Evolutionary conservation across 495 filamentous ascomycete species (phyloP).

Genomic region (Tuber umbilicatum): DNA sequence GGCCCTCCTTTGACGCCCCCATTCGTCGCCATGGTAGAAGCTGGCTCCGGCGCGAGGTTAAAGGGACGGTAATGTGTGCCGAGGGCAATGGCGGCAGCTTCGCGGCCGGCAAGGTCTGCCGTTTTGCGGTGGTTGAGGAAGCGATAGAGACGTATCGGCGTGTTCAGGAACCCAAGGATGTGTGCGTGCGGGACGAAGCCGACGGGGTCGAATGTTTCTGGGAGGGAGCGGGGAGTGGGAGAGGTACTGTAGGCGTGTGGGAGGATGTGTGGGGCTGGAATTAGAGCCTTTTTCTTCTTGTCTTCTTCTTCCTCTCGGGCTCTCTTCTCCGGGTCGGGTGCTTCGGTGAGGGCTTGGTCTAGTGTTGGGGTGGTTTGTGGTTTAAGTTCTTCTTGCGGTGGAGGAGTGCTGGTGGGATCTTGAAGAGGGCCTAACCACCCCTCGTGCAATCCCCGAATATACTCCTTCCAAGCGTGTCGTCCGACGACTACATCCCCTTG

Average conservation of each 20-base stretch:
- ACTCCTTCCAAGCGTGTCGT: conserved; percentile 95
- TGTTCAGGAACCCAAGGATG: conserved; percentile 88
- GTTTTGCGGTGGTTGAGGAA: conserved; percentile 80
- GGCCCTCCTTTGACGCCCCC: conserved; percentile 36
- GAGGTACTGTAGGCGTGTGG: conserved; percentile 61
- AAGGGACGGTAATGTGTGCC: conserved; percentile 51
- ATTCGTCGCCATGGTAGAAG: conserved; percentile 30
- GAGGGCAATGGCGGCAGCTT: conserved; percentile 77
- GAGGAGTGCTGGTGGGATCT: conserved; percentile 1
- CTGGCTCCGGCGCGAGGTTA: conserved; percentile 28
- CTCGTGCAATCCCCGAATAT: conserved; percentile 85
- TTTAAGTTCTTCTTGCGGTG: background rate
- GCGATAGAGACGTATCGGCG: conserved; percentile 74
- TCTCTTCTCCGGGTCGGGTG: conserved; percentile 20
- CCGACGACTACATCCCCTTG: conserved; percentile 79
- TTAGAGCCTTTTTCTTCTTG: conserved; percentile 50
- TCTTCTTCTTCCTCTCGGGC: conserved; percentile 14
- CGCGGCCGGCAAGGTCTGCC: conserved; percentile 81
- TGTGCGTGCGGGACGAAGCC: conserved; percentile 74
- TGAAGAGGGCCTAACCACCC: conserved; percentile 84
- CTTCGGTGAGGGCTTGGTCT: background rate
- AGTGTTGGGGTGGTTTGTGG: conserved; percentile 6
- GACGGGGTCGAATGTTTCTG: conserved; percentile 57
- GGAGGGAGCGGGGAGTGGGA: conserved; percentile 54
- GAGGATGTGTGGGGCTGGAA: conserved; percentile 60